Evolutionary conservation across 169 alveolate species (phyloP), one percentile per base, ranked within the genome.

Genomic region (Eimeria praecox): DNA sequence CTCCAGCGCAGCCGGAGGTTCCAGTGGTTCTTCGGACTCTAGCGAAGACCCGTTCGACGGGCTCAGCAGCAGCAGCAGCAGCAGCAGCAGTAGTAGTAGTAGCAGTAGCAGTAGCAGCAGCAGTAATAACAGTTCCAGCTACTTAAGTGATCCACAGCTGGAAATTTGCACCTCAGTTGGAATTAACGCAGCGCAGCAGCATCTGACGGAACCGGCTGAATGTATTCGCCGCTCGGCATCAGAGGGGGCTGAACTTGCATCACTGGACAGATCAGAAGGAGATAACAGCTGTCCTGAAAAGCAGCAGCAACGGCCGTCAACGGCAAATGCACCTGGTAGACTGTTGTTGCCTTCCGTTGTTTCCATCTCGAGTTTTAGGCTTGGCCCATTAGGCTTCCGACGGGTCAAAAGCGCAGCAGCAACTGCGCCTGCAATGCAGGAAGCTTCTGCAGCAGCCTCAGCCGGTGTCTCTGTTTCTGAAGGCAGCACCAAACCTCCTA

Each of bases 301-400:
- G 56, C 93, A 86, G 16, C 93, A 59, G 56, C 82, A 86, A 73
- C 82, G 71, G 56, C 93, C 77, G 22, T 35, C 71, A n/a, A 59
- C 93, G 33, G 93, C 93, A 46, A 62, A 66, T 35, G 82, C 93
- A 16, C 93, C 93, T 20, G 80, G 93, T n/a, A 54, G 59, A 82
- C 93, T 86, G 93, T 71, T 38, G 82, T 82, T 86, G 93, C 93
- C 93, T 9, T 86, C 93, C 64, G 93, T 86, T 62, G 93, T 86
- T 38, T 86, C 93, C 46, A 46, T 86, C 40, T 62, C 93, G 46
- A 42, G 82, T 46, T 86, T 86, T 86, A 62, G 80, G 40, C 59
- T 86, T 1, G 93, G 93, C 64, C 93, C 93, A 5, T 62, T 86
- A 16, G 93, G 75, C 66, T 86, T 86, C 44, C 82, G 93, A 0